Conservation (phyloP, 106 monocot genomes). For the Vanilla planifolia region DNA sequence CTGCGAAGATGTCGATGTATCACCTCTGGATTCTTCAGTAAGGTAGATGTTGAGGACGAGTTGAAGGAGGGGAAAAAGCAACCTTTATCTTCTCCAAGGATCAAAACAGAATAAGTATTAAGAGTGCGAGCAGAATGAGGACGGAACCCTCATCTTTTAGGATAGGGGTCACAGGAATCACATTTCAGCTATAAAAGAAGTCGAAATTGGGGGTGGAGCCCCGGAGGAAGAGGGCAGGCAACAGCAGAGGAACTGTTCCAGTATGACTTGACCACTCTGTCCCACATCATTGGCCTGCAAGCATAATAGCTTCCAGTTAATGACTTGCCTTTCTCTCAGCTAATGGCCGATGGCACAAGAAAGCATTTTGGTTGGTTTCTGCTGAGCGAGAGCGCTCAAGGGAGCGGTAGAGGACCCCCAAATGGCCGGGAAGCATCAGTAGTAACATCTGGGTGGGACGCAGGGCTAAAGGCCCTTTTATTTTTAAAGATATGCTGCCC, state of each 20-base stretch:
- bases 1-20: too few relatives aligned
- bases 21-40: too few relatives aligned
- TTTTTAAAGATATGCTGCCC: too few relatives aligned
- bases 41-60: background rate
- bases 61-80: background rate
- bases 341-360: too few relatives aligned
- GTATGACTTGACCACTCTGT: background rate
- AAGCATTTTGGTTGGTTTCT: too few relatives aligned
- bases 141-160: background rate
- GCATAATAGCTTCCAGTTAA: conserved; percentile 14
- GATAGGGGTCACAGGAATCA: conserved; percentile 6
- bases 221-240: too few relatives aligned
- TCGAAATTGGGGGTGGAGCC: background rate
- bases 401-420: too few relatives aligned
- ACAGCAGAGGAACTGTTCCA: background rate
- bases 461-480: too few relatives aligned
- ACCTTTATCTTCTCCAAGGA: background rate
- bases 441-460: too few relatives aligned
- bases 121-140: background rate
- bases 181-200: background rate
- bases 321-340: too few relatives aligned
- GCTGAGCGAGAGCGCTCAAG: too few relatives aligned
- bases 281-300: background rate
- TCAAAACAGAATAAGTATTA: background rate
- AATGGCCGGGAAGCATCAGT: too few relatives aligned